Base-by-base conservation (phyloP, 2,329 filamentous ascomycete genomes). In the Biscogniauxia sp. region DNA sequence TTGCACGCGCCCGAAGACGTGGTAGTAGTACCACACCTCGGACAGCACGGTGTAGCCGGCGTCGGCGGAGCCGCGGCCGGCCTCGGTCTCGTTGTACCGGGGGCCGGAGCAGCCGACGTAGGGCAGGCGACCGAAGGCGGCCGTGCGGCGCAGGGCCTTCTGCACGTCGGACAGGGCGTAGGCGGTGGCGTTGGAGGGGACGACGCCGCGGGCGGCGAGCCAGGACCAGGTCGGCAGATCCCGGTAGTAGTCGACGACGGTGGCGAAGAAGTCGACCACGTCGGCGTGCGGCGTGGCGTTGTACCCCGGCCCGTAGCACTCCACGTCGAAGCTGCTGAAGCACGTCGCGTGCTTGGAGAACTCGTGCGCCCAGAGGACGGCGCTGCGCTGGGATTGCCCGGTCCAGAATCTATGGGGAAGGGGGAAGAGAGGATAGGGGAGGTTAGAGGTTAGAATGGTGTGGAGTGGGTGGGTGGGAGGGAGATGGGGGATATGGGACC, bases 291-390 rank as follows among this genome's bases (percentile, higher is more conserved):
- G 56, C 53, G 72, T 70, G 71, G 82, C 56, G 54, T 72, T 70
- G 71, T 87, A 85, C 63, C 78, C 69, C 5, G 85, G 84, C 0
- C 85, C 85, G 72, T 88, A 90, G 80, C 88, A 90, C 28, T 84
- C 80, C 5, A 79, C 74, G 69, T 89, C 85, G 70, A 90, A 89
- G 62, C 83, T 88, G 53, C 81, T 85, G 77, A 78, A 89, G 79
- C 87, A 90, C 15, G 87, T 89, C 2, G 81, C 87, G 73, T 88
- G 86, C 77, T 89, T 89, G 75, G 79, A 82, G 77, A 87, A 89
- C 70, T 89, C 86, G 76, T 89, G 86, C 49, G 75, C 87, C 86
- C 87, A 89, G 75, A 90, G 84, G 37, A 82, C 79, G 55, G 76
- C 72, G 74, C 86, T 89, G 15, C 81, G 78, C 54, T 81, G 79